These are phyloP conservation scores for Kalaharituber pfeilii DNA, from an alignment of 2,329 filamentous ascomycete genomes.

Conservation along the genomic window DNA sequence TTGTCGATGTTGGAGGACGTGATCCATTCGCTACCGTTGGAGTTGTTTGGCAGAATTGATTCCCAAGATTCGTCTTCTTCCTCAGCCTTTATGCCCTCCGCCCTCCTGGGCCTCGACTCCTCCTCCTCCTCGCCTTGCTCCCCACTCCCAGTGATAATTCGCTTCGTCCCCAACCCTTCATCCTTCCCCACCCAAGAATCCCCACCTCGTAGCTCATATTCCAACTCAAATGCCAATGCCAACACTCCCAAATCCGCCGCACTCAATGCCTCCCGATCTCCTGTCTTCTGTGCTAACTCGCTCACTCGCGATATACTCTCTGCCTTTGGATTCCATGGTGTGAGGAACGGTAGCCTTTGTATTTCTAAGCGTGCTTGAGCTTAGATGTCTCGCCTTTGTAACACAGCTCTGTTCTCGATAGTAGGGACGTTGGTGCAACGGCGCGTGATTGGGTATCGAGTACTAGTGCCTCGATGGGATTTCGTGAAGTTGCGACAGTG, in stretches of 20 bases:
- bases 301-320: slow-evolving; percentile 63
- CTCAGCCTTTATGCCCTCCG: slow-evolving; percentile 9
- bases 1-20: slow-evolving; percentile 83
- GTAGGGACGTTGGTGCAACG: slow-evolving; percentile 63
- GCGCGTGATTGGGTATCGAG: slow-evolving; percentile 89
- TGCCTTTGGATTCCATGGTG: slow-evolving; percentile 52
- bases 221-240: slow-evolving; percentile 84
- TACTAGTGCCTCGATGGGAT: slow-evolving; percentile 56
- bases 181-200: slow-evolving; percentile 62
- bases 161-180: neutral
- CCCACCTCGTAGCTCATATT: slow-evolving; percentile 76
- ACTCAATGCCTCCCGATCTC: slow-evolving; percentile 75
- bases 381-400: slow-evolving; percentile 65
- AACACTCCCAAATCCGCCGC: slow-evolving; percentile 76
- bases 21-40: slow-evolving; percentile 55
- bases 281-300: slow-evolving; percentile 75
- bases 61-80: slow-evolving; percentile 10
- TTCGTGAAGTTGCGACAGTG: too few relatives aligned
- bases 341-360: slow-evolving; percentile 69
- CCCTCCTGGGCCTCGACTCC: neutral
- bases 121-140: neutral
- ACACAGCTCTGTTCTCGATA: slow-evolving; percentile 57
- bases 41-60: slow-evolving; percentile 21
- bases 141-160: neutral
- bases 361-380: slow-evolving; percentile 70